Conservation (phyloP, 345 rosid species). For the Aquilaria sinensis region DNA sequence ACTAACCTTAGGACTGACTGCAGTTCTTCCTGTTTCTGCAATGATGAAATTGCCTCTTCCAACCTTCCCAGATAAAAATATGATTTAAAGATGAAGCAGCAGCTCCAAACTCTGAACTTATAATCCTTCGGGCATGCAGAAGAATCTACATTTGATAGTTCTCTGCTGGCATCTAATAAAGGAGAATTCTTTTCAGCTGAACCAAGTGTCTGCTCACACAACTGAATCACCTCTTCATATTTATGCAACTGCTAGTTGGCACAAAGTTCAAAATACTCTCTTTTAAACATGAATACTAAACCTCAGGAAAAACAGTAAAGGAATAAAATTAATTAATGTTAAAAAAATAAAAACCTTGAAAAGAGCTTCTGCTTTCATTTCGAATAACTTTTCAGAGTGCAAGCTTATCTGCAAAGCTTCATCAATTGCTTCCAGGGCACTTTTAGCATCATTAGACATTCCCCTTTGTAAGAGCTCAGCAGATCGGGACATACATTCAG, state of each 20-base stretch:
- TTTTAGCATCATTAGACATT: conserved; percentile 42
- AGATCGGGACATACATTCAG: conserved; percentile 50
- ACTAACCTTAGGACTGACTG: conserved; percentile 41
- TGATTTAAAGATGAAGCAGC: conserved; percentile 57
- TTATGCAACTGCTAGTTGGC: conserved; percentile 57
- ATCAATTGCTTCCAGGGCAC: conserved; percentile 55
- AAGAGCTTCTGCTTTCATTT: conserved; percentile 80
- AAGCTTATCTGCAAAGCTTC: conserved; percentile 64
- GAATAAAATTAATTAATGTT: neutral
- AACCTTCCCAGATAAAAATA: conserved; percentile 81
- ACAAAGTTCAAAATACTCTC: conserved; percentile 18
- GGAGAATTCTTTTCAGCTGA: conserved; percentile 64
- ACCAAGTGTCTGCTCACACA: conserved; percentile 74
- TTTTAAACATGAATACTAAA: neutral
- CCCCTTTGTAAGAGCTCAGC: conserved; percentile 42
- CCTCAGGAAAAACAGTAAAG: conserved; percentile 5
- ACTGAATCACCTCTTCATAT: conserved; percentile 78
- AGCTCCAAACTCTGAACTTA: conserved; percentile 61
- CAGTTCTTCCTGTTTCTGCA: conserved; percentile 59
- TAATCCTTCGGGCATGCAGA: conserved; percentile 33
- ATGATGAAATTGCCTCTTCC: conserved; percentile 69
- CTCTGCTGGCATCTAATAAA: conserved; percentile 17
- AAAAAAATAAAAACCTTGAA: conserved; percentile 46
- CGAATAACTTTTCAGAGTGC: conserved; percentile 67
- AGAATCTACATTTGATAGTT: conserved; percentile 28